These are phyloP conservation scores for Areca catechu DNA, from an alignment of 176 grass and related monocot species.

Conservation along the genomic window DNA sequence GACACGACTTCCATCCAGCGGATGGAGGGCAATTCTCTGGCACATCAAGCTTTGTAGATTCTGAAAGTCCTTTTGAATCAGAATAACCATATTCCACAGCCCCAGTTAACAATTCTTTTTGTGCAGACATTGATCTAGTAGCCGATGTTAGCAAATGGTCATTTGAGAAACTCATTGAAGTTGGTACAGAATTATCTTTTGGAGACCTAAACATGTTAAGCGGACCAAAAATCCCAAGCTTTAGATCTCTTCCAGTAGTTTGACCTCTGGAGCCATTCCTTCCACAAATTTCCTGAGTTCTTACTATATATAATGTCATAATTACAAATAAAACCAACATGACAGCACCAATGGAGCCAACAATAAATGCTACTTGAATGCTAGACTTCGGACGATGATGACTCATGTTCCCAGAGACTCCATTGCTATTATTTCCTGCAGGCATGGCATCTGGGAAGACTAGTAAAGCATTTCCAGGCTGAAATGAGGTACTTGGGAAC, in stretches of 20 bases:
- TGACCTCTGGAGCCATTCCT: conserved; percentile 17
- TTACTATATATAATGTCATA: conserved; percentile 66
- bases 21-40: conserved; percentile 32
- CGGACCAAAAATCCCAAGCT: conserved; percentile 48
- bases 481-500: conserved; percentile 70
- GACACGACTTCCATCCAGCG: conserved; percentile 30
- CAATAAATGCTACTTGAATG: conserved; percentile 56
- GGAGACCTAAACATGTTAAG: conserved; percentile 41
- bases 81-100: conserved; percentile 61
- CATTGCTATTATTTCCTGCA: conserved; percentile 25
- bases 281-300: conserved; percentile 79
- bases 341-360: conserved; percentile 65
- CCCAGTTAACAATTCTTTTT: conserved; percentile 72
- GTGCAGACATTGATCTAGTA: conserved; percentile 72
- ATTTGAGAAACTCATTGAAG: conserved; percentile 84
- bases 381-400: conserved; percentile 42
- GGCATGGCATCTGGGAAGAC: conserved; percentile 67
- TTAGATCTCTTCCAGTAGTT: conserved; percentile 60
- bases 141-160: conserved; percentile 63
- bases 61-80: conserved; percentile 44
- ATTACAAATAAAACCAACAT: conserved; percentile 63
- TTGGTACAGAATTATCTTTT: conserved; percentile 67
- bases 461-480: conserved; percentile 67
- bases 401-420: conserved; percentile 14
- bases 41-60: conserved; percentile 29